Evolutionary conservation across 139 green algal species (phyloP).

Genomic region (Coccomyxa sp.): DNA sequence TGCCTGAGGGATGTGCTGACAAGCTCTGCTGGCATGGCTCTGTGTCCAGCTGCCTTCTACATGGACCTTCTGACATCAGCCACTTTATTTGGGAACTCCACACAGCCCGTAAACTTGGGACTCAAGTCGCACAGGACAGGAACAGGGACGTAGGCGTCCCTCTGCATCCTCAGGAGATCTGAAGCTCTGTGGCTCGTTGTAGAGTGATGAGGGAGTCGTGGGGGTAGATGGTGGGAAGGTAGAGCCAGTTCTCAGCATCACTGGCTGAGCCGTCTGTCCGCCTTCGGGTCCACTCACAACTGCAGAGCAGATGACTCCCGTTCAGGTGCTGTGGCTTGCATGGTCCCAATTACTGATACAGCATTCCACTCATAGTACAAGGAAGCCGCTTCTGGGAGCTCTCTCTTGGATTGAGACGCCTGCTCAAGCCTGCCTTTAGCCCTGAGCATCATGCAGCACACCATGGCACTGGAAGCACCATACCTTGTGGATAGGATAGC

Average conservation of each 20-base stretch:
- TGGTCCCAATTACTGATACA: background rate
- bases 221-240: slow-evolving; percentile 86
- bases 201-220: slow-evolving; percentile 64
- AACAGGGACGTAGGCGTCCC: no score
- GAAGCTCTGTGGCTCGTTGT: no score
- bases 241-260: slow-evolving; percentile 39
- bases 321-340: background rate
- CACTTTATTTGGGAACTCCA: no score
- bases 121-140: no score
- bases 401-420: background rate
- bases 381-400: background rate
- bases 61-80: no score
- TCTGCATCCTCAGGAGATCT: no score
- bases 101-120: no score
- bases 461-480: no score
- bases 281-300: slow-evolving; percentile 51
- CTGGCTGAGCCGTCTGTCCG: slow-evolving; percentile 33
- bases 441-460: background rate
- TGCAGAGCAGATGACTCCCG: slow-evolving; percentile 5
- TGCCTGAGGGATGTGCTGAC: no score
- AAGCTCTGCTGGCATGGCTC: no score
- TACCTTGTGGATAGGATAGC: slow-evolving; percentile 58
- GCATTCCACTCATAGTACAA: no score
- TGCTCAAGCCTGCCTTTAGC: background rate
- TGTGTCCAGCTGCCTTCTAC: no score